Base-by-base conservation (phyloP, 2,329 filamentous ascomycete genomes). In the Monosporascus sp. region DNA sequence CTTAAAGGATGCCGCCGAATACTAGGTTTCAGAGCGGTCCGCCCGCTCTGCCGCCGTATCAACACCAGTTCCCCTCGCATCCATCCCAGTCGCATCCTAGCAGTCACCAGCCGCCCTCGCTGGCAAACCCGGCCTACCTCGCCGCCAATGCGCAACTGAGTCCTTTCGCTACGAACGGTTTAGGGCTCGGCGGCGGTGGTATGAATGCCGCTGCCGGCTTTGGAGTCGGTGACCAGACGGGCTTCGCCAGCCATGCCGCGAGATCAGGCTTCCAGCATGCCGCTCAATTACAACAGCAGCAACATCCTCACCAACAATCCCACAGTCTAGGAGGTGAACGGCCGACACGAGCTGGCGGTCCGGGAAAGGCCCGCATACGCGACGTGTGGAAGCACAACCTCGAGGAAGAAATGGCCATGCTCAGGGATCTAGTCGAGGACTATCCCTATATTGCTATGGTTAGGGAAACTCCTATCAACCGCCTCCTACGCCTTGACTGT, bases 371-470 rank as follows among this genome's bases (percentile, higher is more conserved):
- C 57, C 82, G 91, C 69, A 97, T 97, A 86, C 84, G 92, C 60
- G 93, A 99, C 66, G 94, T 99, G 40, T 99, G 94, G 94, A 88
- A 88, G 69, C 84, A 91, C 63, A 97, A 97, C 66, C 74, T 97
- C 58, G 83, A 90, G 26, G 88, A 95, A 67, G 94, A 99, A 75
- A 94, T 99, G 87, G 87, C 84, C 8, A 77, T 88, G 49, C 73
- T 99, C 61, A 82, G 93, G 69, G 84, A 88, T 55, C 76, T 97
- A 64, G 85, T 97, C 59, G 89, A 96, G 57, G 90, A 88, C 65
- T 97, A 95, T 71, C 90, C 91, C 43, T 97, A 95, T 69, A 93
- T 99, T 72, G 93, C 92, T 64, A 97, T 99, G 94, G 92, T 96
- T 77, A 77, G 87, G 52, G 41, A 47, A 22, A 22, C 3, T 40